A percentile compares a stretch with the other conserved stretches of the same genome.
Conservation (phyloP, 495 filamentous ascomycete genomes). For the Apiosordaria backusii region DNA sequence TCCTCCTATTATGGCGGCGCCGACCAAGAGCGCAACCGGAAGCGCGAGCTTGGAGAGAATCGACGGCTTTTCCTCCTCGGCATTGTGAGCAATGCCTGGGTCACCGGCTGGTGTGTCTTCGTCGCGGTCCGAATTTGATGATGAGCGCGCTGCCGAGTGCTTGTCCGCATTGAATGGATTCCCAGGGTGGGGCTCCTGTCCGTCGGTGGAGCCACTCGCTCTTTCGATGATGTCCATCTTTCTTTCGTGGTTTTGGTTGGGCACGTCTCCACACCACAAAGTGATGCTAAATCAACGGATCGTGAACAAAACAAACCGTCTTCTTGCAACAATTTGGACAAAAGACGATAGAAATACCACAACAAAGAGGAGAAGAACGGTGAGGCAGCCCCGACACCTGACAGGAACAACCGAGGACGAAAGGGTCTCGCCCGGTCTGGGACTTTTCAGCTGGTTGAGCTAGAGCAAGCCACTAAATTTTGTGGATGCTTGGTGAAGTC, state of each 20-base stretch:
- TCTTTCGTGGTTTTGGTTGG: not conserved
- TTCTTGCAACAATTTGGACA: not conserved
- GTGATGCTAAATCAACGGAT: not conserved
- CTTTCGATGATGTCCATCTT: not conserved
- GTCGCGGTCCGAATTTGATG: not conserved
- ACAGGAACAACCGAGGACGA: not conserved
- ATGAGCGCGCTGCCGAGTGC: not conserved
- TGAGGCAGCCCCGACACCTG: not conserved
- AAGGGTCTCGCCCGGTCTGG: not conserved
- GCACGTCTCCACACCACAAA: not conserved
- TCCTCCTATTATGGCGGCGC: conserved; percentile 6
- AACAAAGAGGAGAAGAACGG: not conserved
- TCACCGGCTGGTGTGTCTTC: not conserved
- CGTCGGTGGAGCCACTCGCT: not conserved
- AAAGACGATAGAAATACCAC: not conserved
- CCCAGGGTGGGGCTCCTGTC: not conserved
- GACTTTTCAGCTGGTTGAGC: not conserved
- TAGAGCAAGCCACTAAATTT: not conserved
- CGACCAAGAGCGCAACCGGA: conserved; percentile 3
- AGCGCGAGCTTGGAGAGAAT: not conserved
- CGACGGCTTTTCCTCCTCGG: not conserved
- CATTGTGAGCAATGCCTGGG: not conserved
- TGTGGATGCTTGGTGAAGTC: not conserved
- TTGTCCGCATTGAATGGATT: not conserved
- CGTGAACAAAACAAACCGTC: not conserved